These are phyloP conservation scores for Ophiostoma ips DNA, from an alignment of 2,329 filamentous ascomycete genomes.

Conservation along the genomic window DNA sequence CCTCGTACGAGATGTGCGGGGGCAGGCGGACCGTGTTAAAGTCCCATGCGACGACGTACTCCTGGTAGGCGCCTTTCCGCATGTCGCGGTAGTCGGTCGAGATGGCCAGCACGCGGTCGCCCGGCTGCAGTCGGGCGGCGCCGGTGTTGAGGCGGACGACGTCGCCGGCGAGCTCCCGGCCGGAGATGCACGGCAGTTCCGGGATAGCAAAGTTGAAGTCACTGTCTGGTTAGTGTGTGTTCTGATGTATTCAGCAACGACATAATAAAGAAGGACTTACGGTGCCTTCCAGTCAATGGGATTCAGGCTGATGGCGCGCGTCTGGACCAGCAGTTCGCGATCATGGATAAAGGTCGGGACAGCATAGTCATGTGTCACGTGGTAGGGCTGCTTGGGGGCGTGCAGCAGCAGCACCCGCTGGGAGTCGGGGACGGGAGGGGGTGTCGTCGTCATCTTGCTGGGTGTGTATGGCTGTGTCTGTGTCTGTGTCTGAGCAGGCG, in stretches of 20 bases:
- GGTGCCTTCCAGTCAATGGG: conserved; percentile 66
- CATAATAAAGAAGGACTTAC: too few relatives aligned
- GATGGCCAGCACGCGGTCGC: conserved; percentile 49
- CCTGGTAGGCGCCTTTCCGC: conserved; percentile 57
- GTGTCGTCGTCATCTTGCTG: conserved; percentile 1
- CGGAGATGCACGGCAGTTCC: conserved; percentile 52
- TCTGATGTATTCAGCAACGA: too few relatives aligned
- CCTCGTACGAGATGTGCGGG: conserved; percentile 32
- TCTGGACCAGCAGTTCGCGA: conserved; percentile 47
- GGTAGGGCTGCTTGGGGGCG: conserved; percentile 18
- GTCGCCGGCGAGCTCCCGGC: conserved; percentile 53
- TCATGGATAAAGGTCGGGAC: conserved; percentile 16
- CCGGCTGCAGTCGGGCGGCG: conserved; percentile 35
- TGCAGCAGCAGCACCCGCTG: conserved; percentile 20
- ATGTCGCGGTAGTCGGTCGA: conserved; percentile 63
- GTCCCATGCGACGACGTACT: conserved; percentile 50
- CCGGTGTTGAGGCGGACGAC: conserved; percentile 35
- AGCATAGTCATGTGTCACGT: conserved; percentile 18
- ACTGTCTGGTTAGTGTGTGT: conserved; percentile 23
- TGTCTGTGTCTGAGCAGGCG: not conserved
- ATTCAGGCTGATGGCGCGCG: conserved; percentile 54
- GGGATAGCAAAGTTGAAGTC: conserved; percentile 61
- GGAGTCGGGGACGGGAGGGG: conserved; percentile 13
- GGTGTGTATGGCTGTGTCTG: not conserved
- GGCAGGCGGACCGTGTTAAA: conserved; percentile 54